phyloP scores from a whole-genome alignment of 768 basidiomycete genomes.

The Steccherinum ochraceum region DNA sequence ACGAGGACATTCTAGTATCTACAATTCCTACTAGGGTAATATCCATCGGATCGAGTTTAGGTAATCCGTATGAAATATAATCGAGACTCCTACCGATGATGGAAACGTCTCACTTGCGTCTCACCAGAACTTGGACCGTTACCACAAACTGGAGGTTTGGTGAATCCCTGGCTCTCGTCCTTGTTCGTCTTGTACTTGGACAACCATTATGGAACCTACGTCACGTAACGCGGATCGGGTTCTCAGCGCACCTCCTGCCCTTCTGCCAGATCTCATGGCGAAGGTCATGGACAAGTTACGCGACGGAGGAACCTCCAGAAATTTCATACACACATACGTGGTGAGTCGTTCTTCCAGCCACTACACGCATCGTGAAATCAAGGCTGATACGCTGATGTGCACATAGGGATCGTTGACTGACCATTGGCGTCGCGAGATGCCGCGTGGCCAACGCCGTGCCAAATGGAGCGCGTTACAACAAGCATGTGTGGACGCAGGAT shows the following conservation, averaged over 20 bases:
- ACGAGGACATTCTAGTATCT: no score
- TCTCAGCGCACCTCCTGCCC: background rate
- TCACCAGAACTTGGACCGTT: no score
- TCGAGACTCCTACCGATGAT: no score
- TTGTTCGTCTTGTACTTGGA: background rate
- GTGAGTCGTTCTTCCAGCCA: no score
- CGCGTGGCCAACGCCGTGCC: background rate
- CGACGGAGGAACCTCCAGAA: background rate
- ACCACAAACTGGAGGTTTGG: background rate
- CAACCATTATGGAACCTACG: background rate
- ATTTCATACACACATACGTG: background rate
- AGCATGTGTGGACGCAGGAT: background rate
- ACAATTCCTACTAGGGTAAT: no score
- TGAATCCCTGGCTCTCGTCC: background rate
- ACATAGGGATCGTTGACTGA: background rate
- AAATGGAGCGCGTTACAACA: background rate
- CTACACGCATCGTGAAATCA: background rate
- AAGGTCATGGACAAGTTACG: background rate
- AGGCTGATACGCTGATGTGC: background rate
- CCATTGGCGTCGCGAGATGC: background rate
- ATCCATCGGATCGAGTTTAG: no score
- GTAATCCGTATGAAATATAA: no score
- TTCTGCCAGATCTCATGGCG: background rate
- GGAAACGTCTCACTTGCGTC: no score
- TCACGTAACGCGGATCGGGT: background rate